Evolutionary conservation across 1,284 basidiomycete genomes (phyloP).

Genomic region (Kwoniella shivajii): DNA sequence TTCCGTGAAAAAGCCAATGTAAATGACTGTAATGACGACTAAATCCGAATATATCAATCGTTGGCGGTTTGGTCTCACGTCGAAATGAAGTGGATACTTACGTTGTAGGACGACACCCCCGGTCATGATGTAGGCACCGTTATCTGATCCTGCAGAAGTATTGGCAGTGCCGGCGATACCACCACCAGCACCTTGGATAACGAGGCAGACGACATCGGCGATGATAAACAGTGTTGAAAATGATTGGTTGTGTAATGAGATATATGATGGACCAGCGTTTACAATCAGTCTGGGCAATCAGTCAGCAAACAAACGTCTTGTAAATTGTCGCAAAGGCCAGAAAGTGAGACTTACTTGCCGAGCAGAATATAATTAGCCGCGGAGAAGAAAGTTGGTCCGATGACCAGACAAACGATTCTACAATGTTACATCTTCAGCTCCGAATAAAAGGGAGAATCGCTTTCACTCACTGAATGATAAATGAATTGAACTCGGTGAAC

Average conservation of each 20-base stretch:
- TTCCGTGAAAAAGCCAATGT: slow-evolving; percentile 33
- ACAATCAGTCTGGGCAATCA: slow-evolving; percentile 6
- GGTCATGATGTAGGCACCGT: slow-evolving; percentile 44
- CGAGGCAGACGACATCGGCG: slow-evolving; percentile 45
- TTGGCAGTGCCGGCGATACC: slow-evolving; percentile 36
- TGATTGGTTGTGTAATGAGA: slow-evolving; percentile 29
- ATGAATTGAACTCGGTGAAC: slow-evolving; percentile 12
- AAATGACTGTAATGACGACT: slow-evolving; percentile 45
- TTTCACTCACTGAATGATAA: slow-evolving; percentile 35
- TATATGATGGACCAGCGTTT: slow-evolving; percentile 22
- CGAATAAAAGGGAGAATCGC: background rate
- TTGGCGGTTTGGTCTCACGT: too few relatives aligned
- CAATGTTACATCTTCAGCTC: too few relatives aligned
- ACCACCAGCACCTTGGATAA: slow-evolving; percentile 50
- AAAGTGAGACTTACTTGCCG: slow-evolving; percentile 31
- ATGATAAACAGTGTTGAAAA: slow-evolving; percentile 42
- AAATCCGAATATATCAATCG: too few relatives aligned
- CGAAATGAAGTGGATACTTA: slow-evolving; percentile 14
- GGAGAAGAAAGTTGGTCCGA: slow-evolving; percentile 43
- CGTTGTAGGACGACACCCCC: slow-evolving; percentile 32
- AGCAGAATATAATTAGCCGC: slow-evolving; percentile 46
- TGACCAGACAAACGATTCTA: slow-evolving; percentile 35
- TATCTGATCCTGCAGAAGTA: slow-evolving; percentile 21
- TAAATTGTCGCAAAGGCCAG: too few relatives aligned
- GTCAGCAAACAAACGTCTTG: too few relatives aligned